phyloP scores from a whole-genome alignment of 768 basidiomycete species.

The Amanita rubescens region DNA sequence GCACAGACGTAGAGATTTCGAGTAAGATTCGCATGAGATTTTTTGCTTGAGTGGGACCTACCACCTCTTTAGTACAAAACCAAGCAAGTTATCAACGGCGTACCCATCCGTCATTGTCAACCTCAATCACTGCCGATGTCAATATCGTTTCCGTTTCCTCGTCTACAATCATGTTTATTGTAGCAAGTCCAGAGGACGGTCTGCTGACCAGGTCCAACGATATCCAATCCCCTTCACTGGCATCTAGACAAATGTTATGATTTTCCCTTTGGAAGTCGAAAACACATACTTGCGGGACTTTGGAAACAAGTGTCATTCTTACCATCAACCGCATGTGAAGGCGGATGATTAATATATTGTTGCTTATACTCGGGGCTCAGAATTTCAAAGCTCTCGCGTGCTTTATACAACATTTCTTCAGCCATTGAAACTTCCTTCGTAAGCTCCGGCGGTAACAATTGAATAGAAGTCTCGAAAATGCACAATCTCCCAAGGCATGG shows the following conservation, averaged over 20 bases:
- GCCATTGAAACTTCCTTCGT: slow-evolving; percentile 19
- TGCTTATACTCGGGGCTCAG: slow-evolving; percentile 27
- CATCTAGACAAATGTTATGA: slow-evolving; percentile 15
- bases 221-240: slow-evolving; percentile 22
- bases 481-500: slow-evolving; percentile 40
- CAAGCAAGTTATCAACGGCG: background rate
- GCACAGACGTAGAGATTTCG: background rate
- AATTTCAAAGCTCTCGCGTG: slow-evolving; percentile 23
- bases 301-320: slow-evolving; percentile 40
- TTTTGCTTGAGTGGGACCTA: background rate
- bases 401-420: slow-evolving; percentile 35
- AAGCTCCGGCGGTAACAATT: slow-evolving; percentile 28
- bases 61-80: background rate
- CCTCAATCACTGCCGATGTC: slow-evolving; percentile 11
- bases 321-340: slow-evolving; percentile 52
- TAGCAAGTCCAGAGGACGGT: background rate
- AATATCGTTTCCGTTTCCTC: slow-evolving; percentile 15
- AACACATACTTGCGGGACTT: slow-evolving; percentile 37
- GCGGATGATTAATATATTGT: slow-evolving; percentile 37
- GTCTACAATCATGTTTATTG: slow-evolving; percentile 23
- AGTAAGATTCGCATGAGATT: background rate
- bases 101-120: slow-evolving; percentile 4
- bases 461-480: slow-evolving; percentile 46
- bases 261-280: background rate
- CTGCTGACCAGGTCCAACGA: slow-evolving; percentile 17